Evolutionary conservation across 164 flowering plant genomes (phyloP).

Genomic region (Nelumbo lutea): DNA sequence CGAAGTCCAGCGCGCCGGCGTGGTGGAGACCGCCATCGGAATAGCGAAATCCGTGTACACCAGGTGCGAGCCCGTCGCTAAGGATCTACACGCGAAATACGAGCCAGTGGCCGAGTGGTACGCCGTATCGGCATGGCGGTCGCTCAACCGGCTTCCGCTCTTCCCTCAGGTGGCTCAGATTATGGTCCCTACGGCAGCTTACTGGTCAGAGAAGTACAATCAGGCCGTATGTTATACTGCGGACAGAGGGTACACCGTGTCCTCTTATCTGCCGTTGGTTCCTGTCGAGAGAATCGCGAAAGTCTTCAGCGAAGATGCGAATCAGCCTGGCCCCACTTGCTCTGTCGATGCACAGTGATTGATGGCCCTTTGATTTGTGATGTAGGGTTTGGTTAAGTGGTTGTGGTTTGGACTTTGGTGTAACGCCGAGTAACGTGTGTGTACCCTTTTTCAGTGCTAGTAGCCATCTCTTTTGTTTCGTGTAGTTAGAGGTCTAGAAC

Average conservation of each 20-base stretch:
- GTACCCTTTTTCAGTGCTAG: too few species aligned
- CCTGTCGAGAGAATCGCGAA: conserved; percentile 49
- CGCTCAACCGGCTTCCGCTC: conserved; percentile 24
- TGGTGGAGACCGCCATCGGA: conserved; percentile 46
- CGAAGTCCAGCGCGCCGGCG: conserved; percentile 57
- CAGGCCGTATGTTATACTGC: conserved; percentile 21
- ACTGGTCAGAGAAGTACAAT: conserved; percentile 55
- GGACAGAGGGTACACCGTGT: conserved; percentile 36
- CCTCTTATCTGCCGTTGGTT: conserved; percentile 48
- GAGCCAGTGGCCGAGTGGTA: conserved; percentile 79
- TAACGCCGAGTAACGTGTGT: too few species aligned
- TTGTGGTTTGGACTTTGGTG: too few species aligned
- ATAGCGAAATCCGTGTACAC: conserved; percentile 35
- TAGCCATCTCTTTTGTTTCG: too few species aligned
- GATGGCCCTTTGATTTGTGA: too few species aligned
- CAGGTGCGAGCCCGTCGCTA: conserved; percentile 55
- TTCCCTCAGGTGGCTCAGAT: conserved; percentile 34
- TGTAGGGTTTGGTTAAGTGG: too few species aligned
- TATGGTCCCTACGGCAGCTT: conserved; percentile 40
- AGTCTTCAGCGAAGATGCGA: conserved; percentile 28
- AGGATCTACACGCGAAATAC: conserved; percentile 47
- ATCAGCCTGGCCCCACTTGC: conserved; percentile 4
- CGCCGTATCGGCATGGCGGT: conserved; percentile 43
- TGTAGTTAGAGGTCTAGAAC: too few species aligned
- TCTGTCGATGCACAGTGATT: neutral